These are phyloP conservation scores for Globisporangium megalacanthum DNA, from an alignment of 352 stramenopile species.

Conservation along the genomic window DNA sequence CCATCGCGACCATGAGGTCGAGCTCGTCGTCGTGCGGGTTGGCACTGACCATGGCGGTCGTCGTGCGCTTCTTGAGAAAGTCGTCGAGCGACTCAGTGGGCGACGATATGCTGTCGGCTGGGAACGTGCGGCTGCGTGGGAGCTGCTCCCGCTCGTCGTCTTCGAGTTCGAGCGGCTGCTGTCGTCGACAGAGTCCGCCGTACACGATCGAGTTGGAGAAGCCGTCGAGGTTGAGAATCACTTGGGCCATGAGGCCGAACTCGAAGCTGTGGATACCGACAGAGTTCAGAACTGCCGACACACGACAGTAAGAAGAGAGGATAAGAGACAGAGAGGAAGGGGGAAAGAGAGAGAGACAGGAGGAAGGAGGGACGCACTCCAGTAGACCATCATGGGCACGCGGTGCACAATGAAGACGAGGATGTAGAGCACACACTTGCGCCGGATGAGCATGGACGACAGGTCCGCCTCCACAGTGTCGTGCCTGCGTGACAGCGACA, in stretches of 20 bases:
- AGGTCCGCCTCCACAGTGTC: constrained; percentile 58
- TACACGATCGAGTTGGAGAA: constrained; percentile 77
- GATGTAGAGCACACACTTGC: constrained; percentile 68
- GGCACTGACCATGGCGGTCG: background rate
- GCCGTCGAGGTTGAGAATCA: constrained; percentile 62
- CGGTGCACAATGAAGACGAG: constrained; percentile 65
- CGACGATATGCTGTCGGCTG: constrained; percentile 41
- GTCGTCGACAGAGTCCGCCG: constrained; percentile 44
- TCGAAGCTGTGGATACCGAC: constrained; percentile 22
- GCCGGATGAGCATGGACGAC: constrained; percentile 64
- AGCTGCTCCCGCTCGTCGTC: constrained; percentile 12
- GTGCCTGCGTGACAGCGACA: constrained; percentile 22
- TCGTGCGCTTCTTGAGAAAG: constrained; percentile 26
- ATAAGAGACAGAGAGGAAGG: background rate
- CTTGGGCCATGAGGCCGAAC: no score
- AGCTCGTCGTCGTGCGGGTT: constrained; percentile 14
- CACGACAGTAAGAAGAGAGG: no score
- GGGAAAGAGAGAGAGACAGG: constrained; percentile 3
- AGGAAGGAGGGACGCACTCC: no score
- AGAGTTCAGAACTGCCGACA: no score
- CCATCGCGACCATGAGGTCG: constrained; percentile 12
- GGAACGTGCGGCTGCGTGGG: constrained; percentile 19
- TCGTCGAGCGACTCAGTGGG: constrained; percentile 29
- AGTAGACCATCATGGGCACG: constrained; percentile 68
- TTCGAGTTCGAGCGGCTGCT: no score